Percentiles rank a stretch among this genome's conserved stretches.
These are phyloP conservation scores for Neurospora terricola DNA, from an alignment of 495 filamentous ascomycete species.

Conservation along the genomic window DNA sequence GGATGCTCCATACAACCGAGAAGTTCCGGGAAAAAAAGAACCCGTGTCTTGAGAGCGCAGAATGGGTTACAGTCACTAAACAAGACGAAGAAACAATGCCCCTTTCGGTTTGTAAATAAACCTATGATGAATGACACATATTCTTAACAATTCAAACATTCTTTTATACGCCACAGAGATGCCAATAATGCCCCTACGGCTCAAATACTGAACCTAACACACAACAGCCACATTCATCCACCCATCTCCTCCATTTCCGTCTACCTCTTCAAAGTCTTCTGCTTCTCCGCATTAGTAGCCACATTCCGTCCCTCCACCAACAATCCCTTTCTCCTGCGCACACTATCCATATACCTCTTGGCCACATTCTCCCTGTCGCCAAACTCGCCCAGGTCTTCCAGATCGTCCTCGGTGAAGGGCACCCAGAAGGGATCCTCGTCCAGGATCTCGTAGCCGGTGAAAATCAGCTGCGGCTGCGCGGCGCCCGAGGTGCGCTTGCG, in stretches of 20 bases:
- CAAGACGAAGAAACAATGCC: neutral
- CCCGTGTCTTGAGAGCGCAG: no score
- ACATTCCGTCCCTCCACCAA: conserved; percentile 67
- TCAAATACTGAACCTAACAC: no score
- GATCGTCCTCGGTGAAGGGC: conserved; percentile 88
- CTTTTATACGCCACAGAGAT: neutral
- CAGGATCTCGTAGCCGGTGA: conserved; percentile 81
- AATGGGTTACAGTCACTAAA: no score
- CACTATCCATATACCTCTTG: conserved; percentile 88
- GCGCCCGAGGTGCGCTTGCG: conserved; percentile 85
- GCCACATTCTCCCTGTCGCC: conserved; percentile 93
- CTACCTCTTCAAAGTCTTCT: conserved; percentile 95
- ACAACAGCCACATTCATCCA: neutral
- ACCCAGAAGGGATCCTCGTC: conserved; percentile 97
- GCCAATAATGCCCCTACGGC: neutral
- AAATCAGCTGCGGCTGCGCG: conserved; percentile 86
- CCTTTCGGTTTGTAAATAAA: neutral
- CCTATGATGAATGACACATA: neutral
- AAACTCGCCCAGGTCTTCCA: conserved; percentile 91
- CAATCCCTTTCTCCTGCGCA: conserved; percentile 76
- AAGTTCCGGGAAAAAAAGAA: no score
- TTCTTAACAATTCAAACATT: neutral
- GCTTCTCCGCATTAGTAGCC: conserved; percentile 82
- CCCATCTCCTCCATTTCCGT: neutral
- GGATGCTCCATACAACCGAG: no score